Evolutionary conservation across 2,329 filamentous ascomycete species (phyloP).

Genomic region (Colletotrichum paranaense): DNA sequence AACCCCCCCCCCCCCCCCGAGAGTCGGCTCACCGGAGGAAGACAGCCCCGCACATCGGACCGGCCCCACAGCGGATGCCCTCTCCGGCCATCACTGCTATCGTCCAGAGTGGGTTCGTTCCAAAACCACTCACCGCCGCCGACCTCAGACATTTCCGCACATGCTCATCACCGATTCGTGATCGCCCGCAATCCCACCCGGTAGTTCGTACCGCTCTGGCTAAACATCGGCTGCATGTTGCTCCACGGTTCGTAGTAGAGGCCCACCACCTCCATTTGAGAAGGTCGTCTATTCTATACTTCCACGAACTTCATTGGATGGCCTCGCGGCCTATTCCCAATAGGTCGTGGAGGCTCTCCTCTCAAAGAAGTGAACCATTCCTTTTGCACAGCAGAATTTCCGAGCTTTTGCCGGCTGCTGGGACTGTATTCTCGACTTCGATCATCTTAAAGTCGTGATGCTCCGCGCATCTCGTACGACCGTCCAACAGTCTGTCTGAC

Average conservation of each 20-base stretch:
- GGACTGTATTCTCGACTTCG: background rate
- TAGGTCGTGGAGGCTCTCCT: background rate
- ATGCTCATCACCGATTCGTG: background rate
- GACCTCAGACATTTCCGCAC: background rate
- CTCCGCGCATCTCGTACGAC: background rate
- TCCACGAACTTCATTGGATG: background rate
- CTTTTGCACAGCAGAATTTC: background rate
- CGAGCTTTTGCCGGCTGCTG: background rate
- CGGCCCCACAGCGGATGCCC: constrained; percentile 4
- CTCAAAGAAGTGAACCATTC: background rate
- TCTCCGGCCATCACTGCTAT: background rate
- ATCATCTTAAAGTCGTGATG: background rate
- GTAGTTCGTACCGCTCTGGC: background rate
- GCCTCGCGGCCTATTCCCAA: background rate
- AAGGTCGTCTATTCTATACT: background rate
- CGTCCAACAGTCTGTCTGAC: background rate
- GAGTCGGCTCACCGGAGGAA: background rate
- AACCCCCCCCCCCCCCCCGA: too few relatives aligned
- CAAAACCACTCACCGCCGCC: background rate
- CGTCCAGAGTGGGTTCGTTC: background rate
- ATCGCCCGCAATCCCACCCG: background rate
- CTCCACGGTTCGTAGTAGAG: background rate
- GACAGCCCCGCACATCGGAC: background rate
- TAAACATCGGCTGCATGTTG: background rate
- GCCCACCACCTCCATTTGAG: background rate